Percentiles rank a stretch among this genome's conserved stretches.
Evolutionary conservation across 306 rosid genomes (phyloP).

Genomic region (Myrica gale): DNA sequence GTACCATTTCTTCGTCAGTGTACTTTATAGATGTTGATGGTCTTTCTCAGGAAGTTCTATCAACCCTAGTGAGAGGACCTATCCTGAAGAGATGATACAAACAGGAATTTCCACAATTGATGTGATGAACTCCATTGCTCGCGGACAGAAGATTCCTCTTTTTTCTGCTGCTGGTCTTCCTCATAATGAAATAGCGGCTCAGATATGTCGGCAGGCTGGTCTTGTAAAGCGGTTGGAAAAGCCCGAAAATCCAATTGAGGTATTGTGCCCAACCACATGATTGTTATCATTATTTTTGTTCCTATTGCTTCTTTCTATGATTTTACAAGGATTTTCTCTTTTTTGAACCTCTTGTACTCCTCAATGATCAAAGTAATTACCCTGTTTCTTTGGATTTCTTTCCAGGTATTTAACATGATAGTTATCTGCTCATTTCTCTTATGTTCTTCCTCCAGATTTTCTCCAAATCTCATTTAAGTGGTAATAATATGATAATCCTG

Average conservation of each 20-base stretch:
- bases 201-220: slow-evolving; percentile 99
- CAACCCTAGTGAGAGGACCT: slow-evolving; percentile 98
- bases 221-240: slow-evolving; percentile 94
- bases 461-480: no score
- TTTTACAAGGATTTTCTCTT: no score
- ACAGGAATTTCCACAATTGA: slow-evolving; percentile 98
- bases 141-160: slow-evolving; percentile 98
- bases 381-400: no score
- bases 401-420: no score
- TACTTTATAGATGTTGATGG: neutral
- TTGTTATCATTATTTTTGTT: no score
- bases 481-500: slow-evolving; percentile 1
- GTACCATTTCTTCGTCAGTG: no score
- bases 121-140: slow-evolving; percentile 98
- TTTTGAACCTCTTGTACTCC: no score
- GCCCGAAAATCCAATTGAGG: slow-evolving; percentile 88
- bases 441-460: no score
- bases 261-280: slow-evolving; percentile 7
- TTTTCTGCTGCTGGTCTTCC: slow-evolving; percentile 99
- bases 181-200: slow-evolving; percentile 98
- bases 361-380: no score
- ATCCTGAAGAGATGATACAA: slow-evolving; percentile 99
- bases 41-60: slow-evolving; percentile 78
- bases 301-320: no score
- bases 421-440: no score